Percentiles rank a stretch among this genome's conserved stretches.
These are phyloP conservation scores for Fusarium chaquense DNA, from an alignment of 2,329 filamentous ascomycete genomes.

Conservation along the genomic window DNA sequence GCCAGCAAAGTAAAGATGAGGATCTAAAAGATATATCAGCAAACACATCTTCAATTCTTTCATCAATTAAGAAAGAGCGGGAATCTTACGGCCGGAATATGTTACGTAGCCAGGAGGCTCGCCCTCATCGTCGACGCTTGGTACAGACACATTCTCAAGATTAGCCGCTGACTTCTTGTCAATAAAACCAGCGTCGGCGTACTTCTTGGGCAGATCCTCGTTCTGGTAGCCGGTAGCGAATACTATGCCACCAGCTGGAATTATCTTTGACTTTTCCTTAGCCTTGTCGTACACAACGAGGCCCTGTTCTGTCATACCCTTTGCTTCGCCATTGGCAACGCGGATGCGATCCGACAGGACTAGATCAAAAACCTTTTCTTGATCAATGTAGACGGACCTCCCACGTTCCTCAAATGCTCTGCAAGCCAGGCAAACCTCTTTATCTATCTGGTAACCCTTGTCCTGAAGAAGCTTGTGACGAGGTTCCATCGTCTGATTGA, in stretches of 20 bases:
- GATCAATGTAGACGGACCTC: not conserved
- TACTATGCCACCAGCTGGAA: not conserved
- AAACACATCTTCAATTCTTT: not conserved
- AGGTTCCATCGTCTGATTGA: not conserved
- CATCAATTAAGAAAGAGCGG: too few species aligned
- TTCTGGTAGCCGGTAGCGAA: not conserved
- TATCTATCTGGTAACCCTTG: not conserved
- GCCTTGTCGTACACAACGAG: not conserved
- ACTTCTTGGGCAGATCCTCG: not conserved
- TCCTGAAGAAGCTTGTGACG: not conserved
- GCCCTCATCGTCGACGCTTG: not conserved
- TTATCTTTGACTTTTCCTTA: not conserved
- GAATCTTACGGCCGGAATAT: not conserved
- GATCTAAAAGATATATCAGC: not conserved
- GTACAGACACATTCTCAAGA: not conserved
- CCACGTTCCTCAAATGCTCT: not conserved
- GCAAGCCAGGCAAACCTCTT: not conserved
- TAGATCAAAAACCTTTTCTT: not conserved
- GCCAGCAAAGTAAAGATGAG: not conserved
- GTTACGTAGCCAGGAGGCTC: constrained; percentile 1
- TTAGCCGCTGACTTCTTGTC: not conserved
- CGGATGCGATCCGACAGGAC: not conserved
- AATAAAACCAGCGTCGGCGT: not conserved
- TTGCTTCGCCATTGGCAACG: not conserved
- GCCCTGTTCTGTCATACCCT: not conserved